These are phyloP conservation scores for Xylaria sp. DNA, from an alignment of 2,329 filamentous ascomycete species.

Conservation along the genomic window DNA sequence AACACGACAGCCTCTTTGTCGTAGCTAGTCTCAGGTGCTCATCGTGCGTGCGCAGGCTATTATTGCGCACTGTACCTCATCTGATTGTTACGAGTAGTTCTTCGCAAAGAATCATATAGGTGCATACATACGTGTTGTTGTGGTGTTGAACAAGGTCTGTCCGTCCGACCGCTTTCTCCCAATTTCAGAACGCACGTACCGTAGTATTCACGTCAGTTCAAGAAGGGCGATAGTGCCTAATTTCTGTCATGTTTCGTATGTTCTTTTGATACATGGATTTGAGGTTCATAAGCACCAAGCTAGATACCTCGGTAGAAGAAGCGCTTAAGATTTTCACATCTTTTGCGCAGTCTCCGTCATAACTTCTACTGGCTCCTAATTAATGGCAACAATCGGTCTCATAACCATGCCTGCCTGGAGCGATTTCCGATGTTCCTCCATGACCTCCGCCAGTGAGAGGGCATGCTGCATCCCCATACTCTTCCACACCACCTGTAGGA, in stretches of 20 bases:
- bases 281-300: background rate
- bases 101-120: too few relatives aligned
- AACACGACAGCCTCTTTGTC: too few relatives aligned
- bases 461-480: conserved; percentile 65
- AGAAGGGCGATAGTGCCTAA: too few relatives aligned
- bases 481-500: conserved; percentile 61
- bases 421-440: conserved; percentile 49
- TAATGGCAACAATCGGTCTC: background rate
- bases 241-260: background rate
- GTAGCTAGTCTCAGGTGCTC: too few relatives aligned
- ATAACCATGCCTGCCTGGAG: conserved; percentile 34
- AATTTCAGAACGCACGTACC: too few relatives aligned
- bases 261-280: background rate
- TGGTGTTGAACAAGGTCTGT: too few relatives aligned
- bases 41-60: too few relatives aligned
- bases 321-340: background rate
- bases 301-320: background rate
- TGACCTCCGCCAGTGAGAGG: conserved; percentile 56
- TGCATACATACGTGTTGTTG: too few relatives aligned
- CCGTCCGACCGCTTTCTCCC: too few relatives aligned
- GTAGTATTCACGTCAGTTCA: too few relatives aligned
- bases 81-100: too few relatives aligned
- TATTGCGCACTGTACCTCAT: too few relatives aligned
- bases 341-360: background rate
- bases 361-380: background rate